Base-by-base conservation (phyloP, 345 rosid species). In the Gossypium turneri region DNA sequence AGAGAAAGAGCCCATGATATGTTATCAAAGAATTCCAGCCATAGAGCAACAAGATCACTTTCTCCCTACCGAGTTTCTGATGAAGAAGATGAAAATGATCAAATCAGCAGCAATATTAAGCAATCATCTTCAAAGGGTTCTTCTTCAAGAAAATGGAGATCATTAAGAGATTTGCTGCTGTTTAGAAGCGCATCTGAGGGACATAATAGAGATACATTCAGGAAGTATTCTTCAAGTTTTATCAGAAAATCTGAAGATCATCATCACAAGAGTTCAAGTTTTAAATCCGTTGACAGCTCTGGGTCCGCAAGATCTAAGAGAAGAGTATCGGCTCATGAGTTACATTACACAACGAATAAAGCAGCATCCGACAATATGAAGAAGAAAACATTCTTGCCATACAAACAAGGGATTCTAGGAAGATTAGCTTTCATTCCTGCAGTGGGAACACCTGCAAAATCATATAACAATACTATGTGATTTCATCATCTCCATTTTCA, bases 161-260 rank as follows among this genome's bases (percentile, higher is more conserved):
- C 41, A 34, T 24, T 94, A 73, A 87, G 70, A 68, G 97, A 94
- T 76, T 83, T 94, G 48, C 75, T 94, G 57, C 57, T 92, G 80
- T 94, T 94, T 64, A 87, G 97, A 77, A 94, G 98, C 68, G 92
- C 92, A 51, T 94, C 98, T 0, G 98, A 90, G 67, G 97, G 98
- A 51, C 80, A 93, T 57, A 90, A 83, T 64, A 87, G 85, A 81
- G 89, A 90, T 73, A 85, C 79, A 0, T 74, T 79, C 52, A 79
- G 87, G 74, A 88, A 83, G 75, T 87, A 84, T 58, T 74, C 70
- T 4, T 67, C 84, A 1, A 73, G 73, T 58, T 67, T 82, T 63
- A 87, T 89, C 82, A 89, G 75, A 82, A 90, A 75, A 75, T 86
- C 83, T 12, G 90, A 89, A 66, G 94, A 8, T 53, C 17, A 53